phyloP scores from a whole-genome alignment of 805 yeast species.

The Yarrowia sp. region DNA sequence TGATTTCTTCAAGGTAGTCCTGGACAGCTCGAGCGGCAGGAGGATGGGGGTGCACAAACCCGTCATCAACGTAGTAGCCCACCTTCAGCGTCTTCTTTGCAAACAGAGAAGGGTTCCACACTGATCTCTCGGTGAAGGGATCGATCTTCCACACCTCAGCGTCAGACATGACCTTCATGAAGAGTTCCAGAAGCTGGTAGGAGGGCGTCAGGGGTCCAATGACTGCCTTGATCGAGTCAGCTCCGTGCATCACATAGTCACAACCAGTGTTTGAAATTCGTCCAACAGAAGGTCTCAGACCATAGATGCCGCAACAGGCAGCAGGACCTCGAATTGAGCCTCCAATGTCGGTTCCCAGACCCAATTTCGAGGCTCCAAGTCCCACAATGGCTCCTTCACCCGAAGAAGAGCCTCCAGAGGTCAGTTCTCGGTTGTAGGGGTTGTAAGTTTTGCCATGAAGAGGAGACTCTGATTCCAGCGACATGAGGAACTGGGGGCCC shows the following conservation, averaged over 20 bases:
- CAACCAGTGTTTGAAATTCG: neutral
- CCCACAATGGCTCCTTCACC: constrained; percentile 7
- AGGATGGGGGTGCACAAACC: constrained; percentile 1
- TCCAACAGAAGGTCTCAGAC: neutral
- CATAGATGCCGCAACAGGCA: neutral
- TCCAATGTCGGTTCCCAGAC: constrained; percentile 11
- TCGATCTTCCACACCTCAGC: constrained; percentile 4
- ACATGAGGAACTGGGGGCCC: constrained; percentile 15
- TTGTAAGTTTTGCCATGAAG: neutral
- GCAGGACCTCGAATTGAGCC: constrained; percentile 9
- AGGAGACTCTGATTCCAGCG: constrained; percentile 9
- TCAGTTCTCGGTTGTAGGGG: constrained; percentile 6
- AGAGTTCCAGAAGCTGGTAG: neutral
- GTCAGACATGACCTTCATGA: constrained; percentile 11
- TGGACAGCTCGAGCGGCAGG: neutral
- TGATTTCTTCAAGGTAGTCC: neutral
- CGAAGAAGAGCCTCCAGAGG: constrained; percentile 9
- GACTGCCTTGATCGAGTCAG: neutral
- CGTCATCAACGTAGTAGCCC: constrained; percentile 7
- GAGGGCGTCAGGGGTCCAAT: neutral
- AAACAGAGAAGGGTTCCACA: neutral
- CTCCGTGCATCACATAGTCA: constrained; percentile 1
- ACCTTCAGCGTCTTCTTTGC: neutral
- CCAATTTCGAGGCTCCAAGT: neutral
- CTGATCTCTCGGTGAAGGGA: neutral